Conservation (phyloP, 2,329 filamentous ascomycete genomes). For the Exophiala viscosa region DNA sequence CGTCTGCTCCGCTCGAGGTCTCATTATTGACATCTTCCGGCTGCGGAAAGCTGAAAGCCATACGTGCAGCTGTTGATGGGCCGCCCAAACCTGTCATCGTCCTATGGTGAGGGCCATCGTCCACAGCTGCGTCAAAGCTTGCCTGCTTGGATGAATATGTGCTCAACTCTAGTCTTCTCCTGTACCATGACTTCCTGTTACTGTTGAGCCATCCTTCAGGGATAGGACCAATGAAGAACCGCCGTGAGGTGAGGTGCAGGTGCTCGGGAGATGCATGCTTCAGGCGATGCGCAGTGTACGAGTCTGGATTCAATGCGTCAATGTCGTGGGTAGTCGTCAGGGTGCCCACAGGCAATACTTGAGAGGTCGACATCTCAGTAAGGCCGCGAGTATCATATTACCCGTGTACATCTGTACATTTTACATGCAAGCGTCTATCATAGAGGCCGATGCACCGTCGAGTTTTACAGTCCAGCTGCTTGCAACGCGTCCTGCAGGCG, state of each 20-base stretch:
- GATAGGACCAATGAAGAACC: conserved; percentile 64
- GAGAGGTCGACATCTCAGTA: conserved; percentile 12
- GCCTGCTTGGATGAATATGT: conserved; percentile 47
- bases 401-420: not conserved
- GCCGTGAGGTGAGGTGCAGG: conserved; percentile 58
- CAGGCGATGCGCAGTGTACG: conserved; percentile 54
- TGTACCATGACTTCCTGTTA: conserved; percentile 63
- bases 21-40: conserved; percentile 32
- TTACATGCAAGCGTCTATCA: no score
- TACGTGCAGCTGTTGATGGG: conserved; percentile 29
- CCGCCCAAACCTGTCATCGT: conserved; percentile 32
- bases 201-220: conserved; percentile 63
- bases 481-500: no score
- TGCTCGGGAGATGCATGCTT: conserved; percentile 61
- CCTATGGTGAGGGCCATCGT: conserved; percentile 41
- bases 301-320: conserved; percentile 45
- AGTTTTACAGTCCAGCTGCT: no score
- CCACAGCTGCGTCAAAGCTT: conserved; percentile 51
- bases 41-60: conserved; percentile 35
- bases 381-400: not conserved
- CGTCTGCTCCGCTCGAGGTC: conserved; percentile 7
- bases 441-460: no score
- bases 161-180: conserved; percentile 39
- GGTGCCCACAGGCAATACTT: conserved; percentile 18
- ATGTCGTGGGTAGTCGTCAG: conserved; percentile 12